Percentiles rank a stretch among this genome's conserved stretches.
These are phyloP conservation scores for Mortierella sp. DNA, from an alignment of 371 early-diverging fungal species.

Conservation along the genomic window DNA sequence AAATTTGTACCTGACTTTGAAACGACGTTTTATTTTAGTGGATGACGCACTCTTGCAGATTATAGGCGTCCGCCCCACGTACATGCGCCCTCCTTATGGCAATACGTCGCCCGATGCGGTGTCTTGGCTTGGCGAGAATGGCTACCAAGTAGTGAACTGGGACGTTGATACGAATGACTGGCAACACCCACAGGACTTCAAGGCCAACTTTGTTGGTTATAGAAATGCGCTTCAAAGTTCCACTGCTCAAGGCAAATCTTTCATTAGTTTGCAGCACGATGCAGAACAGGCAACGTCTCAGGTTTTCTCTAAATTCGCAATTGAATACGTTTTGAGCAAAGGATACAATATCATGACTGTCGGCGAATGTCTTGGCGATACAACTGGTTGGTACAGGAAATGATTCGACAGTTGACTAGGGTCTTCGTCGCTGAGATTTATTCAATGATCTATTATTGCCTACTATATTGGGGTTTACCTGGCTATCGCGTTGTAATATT, in stretches of 20 bases:
- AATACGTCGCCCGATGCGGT: constrained; percentile 69
- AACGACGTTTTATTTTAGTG: constrained; percentile 9
- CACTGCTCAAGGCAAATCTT: constrained; percentile 11
- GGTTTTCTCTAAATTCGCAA: constrained; percentile 39
- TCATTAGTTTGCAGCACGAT: constrained; percentile 49
- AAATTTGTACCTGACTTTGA: not conserved
- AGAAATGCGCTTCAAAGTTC: constrained; percentile 11
- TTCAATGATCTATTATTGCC: not conserved
- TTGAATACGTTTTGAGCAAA: constrained; percentile 44
- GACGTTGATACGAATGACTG: constrained; percentile 57
- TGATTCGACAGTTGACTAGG: not conserved
- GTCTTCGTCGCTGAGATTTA: not conserved
- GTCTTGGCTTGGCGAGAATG: constrained; percentile 54
- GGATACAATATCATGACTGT: constrained; percentile 40
- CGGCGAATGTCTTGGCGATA: constrained; percentile 39
- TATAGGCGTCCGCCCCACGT: constrained; percentile 63
- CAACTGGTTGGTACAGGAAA: constrained; percentile 28
- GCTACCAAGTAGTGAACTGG: constrained; percentile 62
- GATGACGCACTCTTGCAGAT: constrained; percentile 24
- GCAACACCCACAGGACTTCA: constrained; percentile 35
- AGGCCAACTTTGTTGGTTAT: constrained; percentile 17
- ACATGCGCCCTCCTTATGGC: constrained; percentile 73
- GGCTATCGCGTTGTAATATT: too few species aligned
- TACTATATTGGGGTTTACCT: too few species aligned
- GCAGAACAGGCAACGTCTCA: constrained; percentile 38